These are phyloP conservation scores for Aurantiochytrium sp. DNA, from an alignment of 108 stramenopile species.

Conservation along the genomic window DNA sequence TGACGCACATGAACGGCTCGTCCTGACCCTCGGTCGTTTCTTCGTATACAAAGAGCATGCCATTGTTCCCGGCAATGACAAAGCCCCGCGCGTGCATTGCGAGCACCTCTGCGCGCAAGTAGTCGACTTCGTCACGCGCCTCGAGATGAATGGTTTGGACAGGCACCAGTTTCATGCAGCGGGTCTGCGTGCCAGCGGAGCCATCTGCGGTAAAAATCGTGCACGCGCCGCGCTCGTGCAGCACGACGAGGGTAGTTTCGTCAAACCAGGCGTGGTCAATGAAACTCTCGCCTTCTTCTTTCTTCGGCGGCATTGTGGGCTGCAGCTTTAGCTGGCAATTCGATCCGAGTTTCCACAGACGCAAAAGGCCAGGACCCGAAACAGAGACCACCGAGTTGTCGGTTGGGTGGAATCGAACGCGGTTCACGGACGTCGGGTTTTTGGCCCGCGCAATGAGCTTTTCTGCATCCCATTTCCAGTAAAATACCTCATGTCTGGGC, in stretches of 20 bases:
- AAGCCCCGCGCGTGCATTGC: neutral
- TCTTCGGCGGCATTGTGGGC: neutral
- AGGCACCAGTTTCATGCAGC: neutral
- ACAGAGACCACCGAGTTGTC: neutral
- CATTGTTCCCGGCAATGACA: constrained; percentile 35
- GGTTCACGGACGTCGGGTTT: neutral
- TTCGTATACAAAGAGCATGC: constrained; percentile 34
- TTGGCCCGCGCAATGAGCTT: neutral
- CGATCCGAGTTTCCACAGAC: neutral
- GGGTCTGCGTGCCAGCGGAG: neutral
- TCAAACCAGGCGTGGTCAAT: constrained; percentile 18
- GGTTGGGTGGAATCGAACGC: neutral
- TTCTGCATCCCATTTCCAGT: constrained; percentile 27
- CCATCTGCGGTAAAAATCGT: neutral
- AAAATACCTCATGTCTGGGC: neutral
- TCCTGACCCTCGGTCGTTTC: constrained; percentile 14
- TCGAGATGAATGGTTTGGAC: neutral
- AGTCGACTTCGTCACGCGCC: neutral
- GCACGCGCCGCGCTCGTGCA: neutral
- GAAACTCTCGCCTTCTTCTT: neutral
- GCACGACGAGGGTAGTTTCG: neutral
- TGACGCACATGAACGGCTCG: constrained; percentile 21
- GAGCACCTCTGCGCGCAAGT: neutral
- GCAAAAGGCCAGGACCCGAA: neutral
- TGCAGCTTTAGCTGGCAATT: neutral